A percentile compares a stretch with the other conserved stretches of the same genome.
phyloP scores from a whole-genome alignment of 805 yeast genomes.

The Teunomyces tritomae region DNA sequence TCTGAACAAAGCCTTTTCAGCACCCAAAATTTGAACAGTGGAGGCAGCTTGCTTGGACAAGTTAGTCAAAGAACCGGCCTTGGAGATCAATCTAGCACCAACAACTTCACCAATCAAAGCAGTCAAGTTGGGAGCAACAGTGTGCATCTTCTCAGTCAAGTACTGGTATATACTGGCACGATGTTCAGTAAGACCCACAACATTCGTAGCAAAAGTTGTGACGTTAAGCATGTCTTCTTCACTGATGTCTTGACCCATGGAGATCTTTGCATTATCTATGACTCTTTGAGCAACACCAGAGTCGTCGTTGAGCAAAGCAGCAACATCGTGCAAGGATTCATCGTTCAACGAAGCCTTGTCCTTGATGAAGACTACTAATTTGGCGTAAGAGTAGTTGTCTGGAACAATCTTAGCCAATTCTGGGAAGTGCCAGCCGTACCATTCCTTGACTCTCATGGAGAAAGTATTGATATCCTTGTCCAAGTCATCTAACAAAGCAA shows the following conservation, averaged over 20 bases:
- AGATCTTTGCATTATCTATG: conserved; percentile 91
- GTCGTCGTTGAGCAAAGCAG: conserved; percentile 87
- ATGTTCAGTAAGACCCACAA: conserved; percentile 87
- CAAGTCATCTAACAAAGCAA: conserved; percentile 93
- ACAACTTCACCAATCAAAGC: conserved; percentile 98
- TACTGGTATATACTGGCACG: conserved; percentile 80
- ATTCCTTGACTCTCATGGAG: conserved; percentile 95
- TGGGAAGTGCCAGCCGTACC: conserved; percentile 99
- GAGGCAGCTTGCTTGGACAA: conserved; percentile 98
- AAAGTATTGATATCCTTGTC: conserved; percentile 98
- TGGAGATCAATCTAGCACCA: conserved; percentile 97
- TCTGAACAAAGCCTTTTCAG: conserved; percentile 94
- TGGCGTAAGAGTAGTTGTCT: conserved; percentile 85
- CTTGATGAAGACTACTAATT: conserved; percentile 73
- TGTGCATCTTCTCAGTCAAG: conserved; percentile 92
- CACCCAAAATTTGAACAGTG: conserved; percentile 96
- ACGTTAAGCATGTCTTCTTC: conserved; percentile 93
- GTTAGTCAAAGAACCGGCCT: conserved; percentile 96
- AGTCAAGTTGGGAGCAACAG: conserved; percentile 95
- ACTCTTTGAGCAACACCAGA: conserved; percentile 86
- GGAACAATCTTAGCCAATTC: conserved; percentile 89
- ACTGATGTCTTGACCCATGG: conserved; percentile 98
- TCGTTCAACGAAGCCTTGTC: conserved; percentile 87
- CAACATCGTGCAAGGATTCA: conserved; percentile 91
- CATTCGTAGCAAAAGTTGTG: conserved; percentile 87